These are phyloP conservation scores for Sporothrix pseudoabietina DNA, from an alignment of 2,329 filamentous ascomycete species.

Conservation along the genomic window DNA sequence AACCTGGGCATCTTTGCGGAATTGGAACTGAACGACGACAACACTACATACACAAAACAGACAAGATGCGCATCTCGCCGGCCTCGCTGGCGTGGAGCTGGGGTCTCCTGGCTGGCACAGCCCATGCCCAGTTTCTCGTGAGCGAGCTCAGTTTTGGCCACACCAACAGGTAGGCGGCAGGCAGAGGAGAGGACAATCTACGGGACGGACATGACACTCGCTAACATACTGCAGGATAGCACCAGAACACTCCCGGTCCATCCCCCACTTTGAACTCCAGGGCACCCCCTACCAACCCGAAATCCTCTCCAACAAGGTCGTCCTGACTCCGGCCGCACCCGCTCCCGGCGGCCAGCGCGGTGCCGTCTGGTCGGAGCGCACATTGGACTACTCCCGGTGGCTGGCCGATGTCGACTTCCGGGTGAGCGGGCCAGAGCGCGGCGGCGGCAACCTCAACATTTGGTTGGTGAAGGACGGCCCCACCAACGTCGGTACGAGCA, in stretches of 20 bases:
- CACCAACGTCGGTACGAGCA: slow-evolving; percentile 66
- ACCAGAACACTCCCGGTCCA: slow-evolving; percentile 54
- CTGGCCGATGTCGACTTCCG: slow-evolving; percentile 83
- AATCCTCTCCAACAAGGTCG: slow-evolving; percentile 82
- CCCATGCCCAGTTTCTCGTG: slow-evolving; percentile 66
- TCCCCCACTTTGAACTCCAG: slow-evolving; percentile 59
- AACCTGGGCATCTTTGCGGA: no score
- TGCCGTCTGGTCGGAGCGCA: slow-evolving; percentile 73
- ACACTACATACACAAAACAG: not conserved
- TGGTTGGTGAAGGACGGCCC: slow-evolving; percentile 80
- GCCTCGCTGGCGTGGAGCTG: slow-evolving; percentile 33
- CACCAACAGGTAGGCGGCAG: slow-evolving; percentile 55
- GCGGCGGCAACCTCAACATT: slow-evolving; percentile 85
- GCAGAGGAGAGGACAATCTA: not conserved
- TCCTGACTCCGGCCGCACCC: slow-evolving; percentile 84
- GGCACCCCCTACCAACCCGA: slow-evolving; percentile 60
- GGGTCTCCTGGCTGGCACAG: slow-evolving; percentile 42
- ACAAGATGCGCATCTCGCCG: slow-evolving; percentile 33
- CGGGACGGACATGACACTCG: no score
- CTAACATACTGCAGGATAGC: slow-evolving; percentile 59
- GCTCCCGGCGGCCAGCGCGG: slow-evolving; percentile 83
- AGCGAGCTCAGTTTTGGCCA: slow-evolving; percentile 79
- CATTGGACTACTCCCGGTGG: slow-evolving; percentile 70
- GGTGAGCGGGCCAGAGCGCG: slow-evolving; percentile 80
- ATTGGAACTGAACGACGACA: not conserved